phyloP scores from a whole-genome alignment of 345 rosid genomes.

The Sisymbrium irio region DNA sequence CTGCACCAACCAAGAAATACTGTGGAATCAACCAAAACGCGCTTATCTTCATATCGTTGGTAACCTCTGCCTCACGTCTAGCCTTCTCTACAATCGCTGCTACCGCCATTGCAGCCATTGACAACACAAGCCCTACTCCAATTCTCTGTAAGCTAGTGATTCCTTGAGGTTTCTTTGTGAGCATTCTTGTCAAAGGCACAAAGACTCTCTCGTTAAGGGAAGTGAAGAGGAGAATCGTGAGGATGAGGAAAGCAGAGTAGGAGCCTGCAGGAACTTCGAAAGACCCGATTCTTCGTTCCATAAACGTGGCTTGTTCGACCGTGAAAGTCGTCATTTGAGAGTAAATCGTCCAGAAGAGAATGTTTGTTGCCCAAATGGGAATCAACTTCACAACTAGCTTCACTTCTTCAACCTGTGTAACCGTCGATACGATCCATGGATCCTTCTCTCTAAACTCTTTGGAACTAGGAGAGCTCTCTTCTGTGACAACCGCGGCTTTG shows the following conservation, averaged over 20 bases:
- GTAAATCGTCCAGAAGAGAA: constrained; percentile 89
- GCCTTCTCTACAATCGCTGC: constrained; percentile 62
- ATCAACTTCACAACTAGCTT: constrained; percentile 68
- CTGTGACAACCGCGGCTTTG: constrained; percentile 66
- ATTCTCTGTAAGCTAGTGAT: constrained; percentile 90
- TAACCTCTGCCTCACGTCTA: constrained; percentile 45
- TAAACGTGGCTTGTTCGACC: constrained; percentile 72
- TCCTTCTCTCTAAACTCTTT: constrained; percentile 34
- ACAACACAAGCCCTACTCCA: constrained; percentile 67
- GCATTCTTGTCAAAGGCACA: constrained; percentile 58
- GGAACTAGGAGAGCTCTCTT: constrained; percentile 18
- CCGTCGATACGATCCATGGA: constrained; percentile 64
- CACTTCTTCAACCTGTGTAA: constrained; percentile 83
- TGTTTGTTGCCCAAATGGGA: constrained; percentile 90
- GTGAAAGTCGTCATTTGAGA: constrained; percentile 96
- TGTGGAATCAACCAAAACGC: constrained; percentile 87
- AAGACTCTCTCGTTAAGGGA: constrained; percentile 72
- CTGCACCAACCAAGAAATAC: constrained; percentile 78
- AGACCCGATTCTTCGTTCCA: constrained; percentile 60
- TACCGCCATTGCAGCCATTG: constrained; percentile 62
- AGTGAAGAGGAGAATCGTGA: constrained; percentile 75
- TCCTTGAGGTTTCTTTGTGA: constrained; percentile 60
- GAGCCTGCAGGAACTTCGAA: constrained; percentile 66
- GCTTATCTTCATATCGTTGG: constrained; percentile 36
- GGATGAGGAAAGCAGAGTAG: constrained; percentile 59